Evolutionary conservation across 2,329 filamentous ascomycete species (phyloP).

Genomic region (Aureobasidium lini): DNA sequence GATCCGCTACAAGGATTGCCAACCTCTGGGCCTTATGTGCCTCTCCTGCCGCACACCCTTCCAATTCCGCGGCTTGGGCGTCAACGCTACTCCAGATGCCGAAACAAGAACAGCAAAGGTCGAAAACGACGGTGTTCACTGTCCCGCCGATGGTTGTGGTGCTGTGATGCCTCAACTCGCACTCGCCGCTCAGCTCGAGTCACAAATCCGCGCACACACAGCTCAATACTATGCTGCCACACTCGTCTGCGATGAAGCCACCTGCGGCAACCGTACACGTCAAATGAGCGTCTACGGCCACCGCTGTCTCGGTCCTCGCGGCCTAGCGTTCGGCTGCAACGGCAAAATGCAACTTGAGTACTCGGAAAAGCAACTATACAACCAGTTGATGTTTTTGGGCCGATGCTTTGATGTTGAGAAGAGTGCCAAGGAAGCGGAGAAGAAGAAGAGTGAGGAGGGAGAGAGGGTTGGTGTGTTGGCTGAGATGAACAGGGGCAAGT

Average conservation of each 20-base stretch:
- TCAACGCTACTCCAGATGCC: constrained; percentile 11
- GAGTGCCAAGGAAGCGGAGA: constrained; percentile 25
- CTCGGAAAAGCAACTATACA: constrained; percentile 84
- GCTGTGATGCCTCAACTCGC: constrained; percentile 60
- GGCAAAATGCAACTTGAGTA: constrained; percentile 87
- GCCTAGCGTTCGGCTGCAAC: constrained; percentile 73
- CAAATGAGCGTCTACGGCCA: constrained; percentile 91
- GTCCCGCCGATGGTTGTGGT: constrained; percentile 56
- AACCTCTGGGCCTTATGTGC: constrained; percentile 70
- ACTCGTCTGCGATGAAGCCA: constrained; percentile 82
- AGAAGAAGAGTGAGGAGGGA: constrained; percentile 52
- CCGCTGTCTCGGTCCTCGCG: constrained; percentile 79
- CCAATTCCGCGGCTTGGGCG: constrained; percentile 67
- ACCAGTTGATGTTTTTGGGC: constrained; percentile 84
- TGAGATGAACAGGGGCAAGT: constrained; percentile 74
- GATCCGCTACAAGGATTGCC: constrained; percentile 77
- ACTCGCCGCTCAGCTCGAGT: constrained; percentile 79
- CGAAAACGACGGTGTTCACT: constrained; percentile 67
- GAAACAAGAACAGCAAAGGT: constrained; percentile 48
- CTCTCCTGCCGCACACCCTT: constrained; percentile 67
- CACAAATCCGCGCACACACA: constrained; percentile 69
- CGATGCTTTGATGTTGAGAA: constrained; percentile 85
- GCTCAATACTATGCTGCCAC: constrained; percentile 86
- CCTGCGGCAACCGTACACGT: constrained; percentile 78
- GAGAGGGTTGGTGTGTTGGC: constrained; percentile 60